Base-by-base conservation (phyloP, 768 basidiomycete species). In the Wakefieldia striispora region DNA sequence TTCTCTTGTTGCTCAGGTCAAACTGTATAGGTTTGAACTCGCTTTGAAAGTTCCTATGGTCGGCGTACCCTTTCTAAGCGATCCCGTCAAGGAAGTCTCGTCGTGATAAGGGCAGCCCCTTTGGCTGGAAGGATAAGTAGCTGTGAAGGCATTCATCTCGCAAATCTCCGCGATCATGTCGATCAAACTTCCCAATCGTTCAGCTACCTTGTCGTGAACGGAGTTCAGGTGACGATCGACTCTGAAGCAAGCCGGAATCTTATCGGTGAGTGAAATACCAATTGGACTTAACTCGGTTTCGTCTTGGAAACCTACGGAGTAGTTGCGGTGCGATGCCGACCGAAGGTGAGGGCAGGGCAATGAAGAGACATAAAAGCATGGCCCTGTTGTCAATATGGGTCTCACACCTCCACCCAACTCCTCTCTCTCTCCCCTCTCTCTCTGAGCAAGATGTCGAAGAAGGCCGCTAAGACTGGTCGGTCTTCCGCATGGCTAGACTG, bases 321-420 rank as follows among this genome's bases (percentile, higher is more conserved):
- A 19, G 42, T 33, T 44, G 43, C 43, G 57, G 46, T 56, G 53
- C 63, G 54, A 40, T 26, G 27, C 47, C 41, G 42, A 55, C 54
- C 63, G 51, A 53, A 50, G 52, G 50, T 60, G 51, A 67, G 66
- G 66, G 66, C 66, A 66, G 64, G 61, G 45, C 55, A 26, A 49
- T 36, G 46, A 42, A 43, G 21, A 33, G 46, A 29, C 51, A 66
- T 66, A 66, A 68, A 63, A n/a, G 6, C 33, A 12, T 46, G 49
- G 7, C 40, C 43, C 48, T 23, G 26, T 40, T 40, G 40, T 29
- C 27, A 43, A 24, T 36, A 16, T 4, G 13, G 11, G 34, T 31
- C 37, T 19, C 44, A 39, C 39, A 9, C 39, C 34, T 41, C 31
- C 3, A 29, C 50, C 43, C 29, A 48, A n/a, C 45, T 20, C 46